Evolutionary conservation across 2,329 filamentous ascomycete genomes (phyloP).

Genomic region (Alternaria atra): DNA sequence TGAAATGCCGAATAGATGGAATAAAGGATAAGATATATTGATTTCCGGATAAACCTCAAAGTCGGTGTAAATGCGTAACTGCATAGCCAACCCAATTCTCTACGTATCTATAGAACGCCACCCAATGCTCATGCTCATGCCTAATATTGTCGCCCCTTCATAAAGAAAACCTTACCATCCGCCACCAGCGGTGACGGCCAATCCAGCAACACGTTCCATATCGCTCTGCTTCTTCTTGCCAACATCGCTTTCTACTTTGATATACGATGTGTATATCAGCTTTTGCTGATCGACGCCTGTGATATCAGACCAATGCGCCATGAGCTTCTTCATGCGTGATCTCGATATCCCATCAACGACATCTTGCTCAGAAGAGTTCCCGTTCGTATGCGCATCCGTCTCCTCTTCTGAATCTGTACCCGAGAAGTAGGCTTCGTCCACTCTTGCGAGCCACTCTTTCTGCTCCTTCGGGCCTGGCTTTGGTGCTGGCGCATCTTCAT

Average conservation of each 20-base stretch:
- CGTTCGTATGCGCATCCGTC: conserved; percentile 20
- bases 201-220: conserved; percentile 82
- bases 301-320: conserved; percentile 78
- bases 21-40: neutral
- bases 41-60: neutral
- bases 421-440: conserved; percentile 84
- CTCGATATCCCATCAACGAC: conserved; percentile 71
- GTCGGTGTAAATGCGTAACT: neutral
- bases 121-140: conserved; percentile 13
- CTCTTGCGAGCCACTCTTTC: conserved; percentile 68
- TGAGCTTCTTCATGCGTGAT: conserved; percentile 70
- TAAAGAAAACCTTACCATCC: conserved; percentile 74
- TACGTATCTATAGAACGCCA: conserved; percentile 12
- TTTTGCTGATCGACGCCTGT: conserved; percentile 76
- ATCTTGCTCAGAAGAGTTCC: conserved; percentile 20
- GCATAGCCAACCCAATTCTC: neutral
- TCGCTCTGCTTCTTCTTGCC: conserved; percentile 72
- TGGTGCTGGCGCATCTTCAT: conserved; percentile 42
- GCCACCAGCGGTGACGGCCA: conserved; percentile 90
- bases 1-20: neutral
- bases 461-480: conserved; percentile 80
- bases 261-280: conserved; percentile 85
- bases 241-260: conserved; percentile 93
- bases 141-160: neutral
- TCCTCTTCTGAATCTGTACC: conserved; percentile 60